Percentiles rank a stretch among this genome's conserved stretches.
These are phyloP conservation scores for Eimeria acervulina DNA, from an alignment of 169 alveolate genomes.

Conservation along the genomic window DNA sequence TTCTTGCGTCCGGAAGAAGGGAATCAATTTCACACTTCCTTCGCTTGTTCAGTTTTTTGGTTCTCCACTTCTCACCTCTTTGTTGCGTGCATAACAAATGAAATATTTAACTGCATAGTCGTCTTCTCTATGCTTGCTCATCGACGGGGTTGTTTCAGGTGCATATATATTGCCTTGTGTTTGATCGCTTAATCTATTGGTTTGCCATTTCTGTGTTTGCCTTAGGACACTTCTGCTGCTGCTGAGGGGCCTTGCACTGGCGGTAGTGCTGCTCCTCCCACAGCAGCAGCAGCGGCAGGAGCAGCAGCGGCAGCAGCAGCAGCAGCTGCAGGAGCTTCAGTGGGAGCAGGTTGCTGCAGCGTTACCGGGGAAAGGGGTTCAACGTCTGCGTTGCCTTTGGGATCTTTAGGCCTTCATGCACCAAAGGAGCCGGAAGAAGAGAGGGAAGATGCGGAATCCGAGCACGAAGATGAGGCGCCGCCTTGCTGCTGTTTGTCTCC, in stretches of 20 bases:
- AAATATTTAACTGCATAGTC: too few relatives aligned
- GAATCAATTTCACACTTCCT: background rate
- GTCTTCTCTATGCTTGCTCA: too few relatives aligned
- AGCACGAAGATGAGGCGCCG: slow-evolving; percentile 61
- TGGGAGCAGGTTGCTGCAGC: slow-evolving; percentile 19
- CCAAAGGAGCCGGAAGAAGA: slow-evolving; percentile 56
- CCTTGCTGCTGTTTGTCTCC: slow-evolving; percentile 5
- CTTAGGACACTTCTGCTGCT: background rate
- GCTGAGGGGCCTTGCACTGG: slow-evolving; percentile 8
- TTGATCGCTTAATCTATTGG: too few relatives aligned
- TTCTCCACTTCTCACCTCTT: background rate
- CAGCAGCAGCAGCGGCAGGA: background rate
- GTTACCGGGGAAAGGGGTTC: slow-evolving; percentile 8
- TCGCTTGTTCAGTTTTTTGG: background rate
- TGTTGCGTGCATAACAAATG: background rate
- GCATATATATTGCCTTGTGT: too few relatives aligned
- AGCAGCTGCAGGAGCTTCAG: background rate
- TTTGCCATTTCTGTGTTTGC: background rate
- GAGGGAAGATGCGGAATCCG: slow-evolving; percentile 42
- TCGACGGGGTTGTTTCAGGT: too few relatives aligned
- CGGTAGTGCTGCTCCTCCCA: background rate
- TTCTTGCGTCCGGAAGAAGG: background rate
- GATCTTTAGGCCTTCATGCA: background rate
- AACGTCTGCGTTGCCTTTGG: background rate
- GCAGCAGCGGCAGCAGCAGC: background rate